Evolutionary conservation across 2,329 filamentous ascomycete species (phyloP), one percentile per base, ranked within the genome.

Genomic region (Calonectria hongkongensis): DNA sequence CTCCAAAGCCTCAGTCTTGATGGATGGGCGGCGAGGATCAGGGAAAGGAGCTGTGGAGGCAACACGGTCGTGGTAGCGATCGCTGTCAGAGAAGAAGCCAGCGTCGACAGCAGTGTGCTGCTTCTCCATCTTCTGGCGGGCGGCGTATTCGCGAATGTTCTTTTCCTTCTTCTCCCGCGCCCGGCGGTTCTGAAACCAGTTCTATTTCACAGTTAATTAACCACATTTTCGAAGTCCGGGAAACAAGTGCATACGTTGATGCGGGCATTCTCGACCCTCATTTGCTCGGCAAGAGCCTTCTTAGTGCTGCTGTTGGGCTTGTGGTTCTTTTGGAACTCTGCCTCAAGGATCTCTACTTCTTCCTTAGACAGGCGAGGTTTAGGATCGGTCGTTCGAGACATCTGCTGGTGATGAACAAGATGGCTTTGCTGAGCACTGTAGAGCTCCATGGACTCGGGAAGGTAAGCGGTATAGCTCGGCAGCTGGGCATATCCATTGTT

Each of bases 171-270:
- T 92, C 74, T 90, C 90, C 82, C 91, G 90, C 66, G 91, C 91
- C 65, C 91, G 87, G 72, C 91, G 86, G 80, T 93, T 93, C 77
- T 93, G 91, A 79, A 93, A 93, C 91, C 91, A 93, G 80, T 93
- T 93, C 91, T 93, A 66, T 12, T 15, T 51, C 13, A n/a, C 18
- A 41, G 81, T 87, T 79, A 86, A 84, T 72, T 25, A 16, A n/a
- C 9, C 27, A 50, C 28, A 25, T 25, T 28, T 6, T 25, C 15
- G 10, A 16, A 21, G 21, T 41, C 8, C 25, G 36, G 21, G 16
- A 12, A 64, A 45, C 69, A 27, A 51, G 30, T 18, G 84, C 84
- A 76, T 83, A 92, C 91, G 78, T 93, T 93, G 75, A 93, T 92
- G 74, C 91, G 87, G 21, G 91, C 88, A 75, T 91, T 87, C 75